Conservation (phyloP, 176 grass and related monocot species). For the Zoysia japonica region DNA sequence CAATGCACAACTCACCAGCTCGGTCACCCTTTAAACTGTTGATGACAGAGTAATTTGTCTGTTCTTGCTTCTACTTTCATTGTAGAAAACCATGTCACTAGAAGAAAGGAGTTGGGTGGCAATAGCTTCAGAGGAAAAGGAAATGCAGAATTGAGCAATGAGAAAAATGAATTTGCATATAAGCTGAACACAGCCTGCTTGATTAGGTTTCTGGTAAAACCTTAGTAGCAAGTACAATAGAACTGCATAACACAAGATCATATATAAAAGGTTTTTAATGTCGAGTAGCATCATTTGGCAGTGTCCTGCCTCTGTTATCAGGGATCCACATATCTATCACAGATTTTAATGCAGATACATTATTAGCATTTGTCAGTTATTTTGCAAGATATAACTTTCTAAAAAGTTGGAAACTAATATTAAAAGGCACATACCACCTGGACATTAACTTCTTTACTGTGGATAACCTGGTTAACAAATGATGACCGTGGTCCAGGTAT, state of each 20-base stretch:
- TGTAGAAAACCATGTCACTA: not conserved
- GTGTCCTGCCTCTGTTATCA: no score
- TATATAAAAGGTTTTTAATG: no score
- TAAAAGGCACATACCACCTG: not conserved
- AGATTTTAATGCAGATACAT: not conserved
- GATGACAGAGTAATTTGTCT: not conserved
- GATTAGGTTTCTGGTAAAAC: no score
- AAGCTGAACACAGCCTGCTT: no score
- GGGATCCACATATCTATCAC: not conserved
- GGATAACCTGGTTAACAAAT: not conserved
- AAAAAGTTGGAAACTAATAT: not conserved
- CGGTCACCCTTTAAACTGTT: not conserved
- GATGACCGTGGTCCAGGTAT: constrained; percentile 45
- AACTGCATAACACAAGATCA: no score
- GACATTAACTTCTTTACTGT: not conserved
- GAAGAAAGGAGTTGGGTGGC: not conserved
- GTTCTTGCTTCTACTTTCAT: not conserved
- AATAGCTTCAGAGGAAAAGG: not conserved
- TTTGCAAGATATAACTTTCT: not conserved
- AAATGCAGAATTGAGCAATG: not conserved
- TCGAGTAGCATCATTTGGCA: no score
- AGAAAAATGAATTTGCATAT: not conserved
- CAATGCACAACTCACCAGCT: not conserved
- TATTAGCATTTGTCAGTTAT: not conserved
- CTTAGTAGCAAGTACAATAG: no score